phyloP scores from a whole-genome alignment of 2,329 filamentous ascomycete species.

The Cordyceps farinosa region DNA sequence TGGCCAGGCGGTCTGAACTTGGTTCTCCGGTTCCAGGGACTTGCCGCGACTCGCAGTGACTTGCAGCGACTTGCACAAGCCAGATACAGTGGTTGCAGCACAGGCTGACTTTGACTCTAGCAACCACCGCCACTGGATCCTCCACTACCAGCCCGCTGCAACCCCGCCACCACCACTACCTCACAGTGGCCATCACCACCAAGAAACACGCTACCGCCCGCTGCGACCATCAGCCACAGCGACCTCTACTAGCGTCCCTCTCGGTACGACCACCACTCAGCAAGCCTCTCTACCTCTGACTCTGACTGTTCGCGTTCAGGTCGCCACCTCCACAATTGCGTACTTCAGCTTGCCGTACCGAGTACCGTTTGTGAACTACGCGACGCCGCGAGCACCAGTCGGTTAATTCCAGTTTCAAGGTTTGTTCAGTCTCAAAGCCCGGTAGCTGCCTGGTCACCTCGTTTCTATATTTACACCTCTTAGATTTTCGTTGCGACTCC shows the following conservation, averaged over 20 bases:
- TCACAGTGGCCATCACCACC: not conserved
- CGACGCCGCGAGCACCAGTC: not conserved
- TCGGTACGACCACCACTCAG: not conserved
- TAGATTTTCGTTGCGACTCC: not conserved
- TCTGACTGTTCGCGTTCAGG: not conserved
- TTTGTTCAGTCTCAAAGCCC: not conserved
- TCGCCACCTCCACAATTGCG: constrained; percentile 16
- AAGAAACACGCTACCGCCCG: not conserved
- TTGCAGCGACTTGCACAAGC: not conserved
- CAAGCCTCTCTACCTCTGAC: not conserved
- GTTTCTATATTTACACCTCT: constrained; percentile 15
- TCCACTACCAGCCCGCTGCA: not conserved
- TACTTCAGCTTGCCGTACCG: not conserved
- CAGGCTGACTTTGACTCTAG: not conserved
- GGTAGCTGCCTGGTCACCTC: not conserved
- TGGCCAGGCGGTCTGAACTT: constrained; percentile 3
- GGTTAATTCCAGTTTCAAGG: constrained; percentile 11
- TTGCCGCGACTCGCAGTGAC: not conserved
- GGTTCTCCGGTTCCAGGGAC: not conserved
- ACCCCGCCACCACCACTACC: not conserved
- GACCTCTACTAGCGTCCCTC: not conserved
- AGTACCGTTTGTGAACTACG: constrained; percentile 4
- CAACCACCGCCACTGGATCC: not conserved
- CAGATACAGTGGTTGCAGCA: not conserved
- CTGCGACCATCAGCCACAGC: constrained; percentile 7